Evolutionary conservation across 2,329 filamentous ascomycete species (phyloP), one percentile per base, ranked within the genome.

Genomic region (Monosporascus sp.): DNA sequence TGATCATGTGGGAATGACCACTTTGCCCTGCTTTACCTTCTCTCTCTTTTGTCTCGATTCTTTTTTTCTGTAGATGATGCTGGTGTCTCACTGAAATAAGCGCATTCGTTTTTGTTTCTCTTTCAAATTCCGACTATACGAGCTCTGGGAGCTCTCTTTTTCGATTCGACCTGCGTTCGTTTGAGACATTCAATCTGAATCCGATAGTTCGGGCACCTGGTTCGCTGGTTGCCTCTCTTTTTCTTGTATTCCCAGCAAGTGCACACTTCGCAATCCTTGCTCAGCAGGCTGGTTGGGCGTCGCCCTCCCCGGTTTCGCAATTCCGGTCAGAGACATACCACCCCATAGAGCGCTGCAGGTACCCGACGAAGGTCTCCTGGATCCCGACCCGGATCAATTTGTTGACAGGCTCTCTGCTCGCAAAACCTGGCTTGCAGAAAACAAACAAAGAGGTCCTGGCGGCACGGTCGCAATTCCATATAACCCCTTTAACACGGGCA

Each of bases 311-410:
- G 43, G 43, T 20, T 46, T 20, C 43, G 43, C 43, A 46, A 46
- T 46, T 59, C 52, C 52, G 28, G 53, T 56, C 55, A 48, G 44
- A 57, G 58, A 56, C 55, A 57, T 52, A 49, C 3, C 26, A 31
- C 44, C 44, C 51, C 54, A 52, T 58, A 44, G 46, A 55, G 20
- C 49, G 43, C 57, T 62, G 57, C 58, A 57, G 51, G 53, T 52
- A 56, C 54, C 56, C 57, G 56, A 55, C 28, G 15, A 40, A 37
- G 43, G 51, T 31, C 35, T 49, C 49, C 49, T 40, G 37, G 31
- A 31, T 28, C 50, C 51, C 49, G 44, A 54, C 41, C 45, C 50
- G 18, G 56, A 58, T 65, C 54, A 51, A 62, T 64, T 66, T 58
- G 63, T 52, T 54, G 48, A 58, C 58, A 56, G 38, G 26, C 22